A percentile compares a stretch with the other conserved stretches of the same genome.
Conservation (phyloP, 2,329 filamentous ascomycete species). For the Aspergillaceae sp. region DNA sequence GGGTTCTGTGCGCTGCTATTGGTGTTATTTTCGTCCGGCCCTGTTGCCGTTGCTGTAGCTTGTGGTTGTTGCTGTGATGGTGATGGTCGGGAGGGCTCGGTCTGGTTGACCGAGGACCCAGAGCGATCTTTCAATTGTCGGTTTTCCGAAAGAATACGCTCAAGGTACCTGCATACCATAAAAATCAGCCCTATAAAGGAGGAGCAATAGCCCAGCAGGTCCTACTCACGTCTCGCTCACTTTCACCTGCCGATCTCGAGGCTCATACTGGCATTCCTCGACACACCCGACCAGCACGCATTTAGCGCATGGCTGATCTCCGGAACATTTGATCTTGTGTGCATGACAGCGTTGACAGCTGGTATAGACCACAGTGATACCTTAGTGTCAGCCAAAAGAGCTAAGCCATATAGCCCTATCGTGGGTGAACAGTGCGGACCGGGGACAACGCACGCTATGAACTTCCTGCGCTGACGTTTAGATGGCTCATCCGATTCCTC, state of each 20-base stretch:
- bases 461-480: no score
- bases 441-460: no score
- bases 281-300: conserved; percentile 25
- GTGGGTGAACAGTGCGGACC: no score
- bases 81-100: conserved; percentile 5
- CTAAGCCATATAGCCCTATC: no score
- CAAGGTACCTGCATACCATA: conserved; percentile 14
- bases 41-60: conserved; percentile 13
- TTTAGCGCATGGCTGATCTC: conserved; percentile 31
- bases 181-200: no score
- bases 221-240: conserved; percentile 10
- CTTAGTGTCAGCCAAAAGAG: no score
- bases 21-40: conserved; percentile 18
- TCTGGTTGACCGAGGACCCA: conserved; percentile 15
- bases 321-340: conserved; percentile 39
- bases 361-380: no score
- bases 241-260: conserved; percentile 31
- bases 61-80: conserved; percentile 3
- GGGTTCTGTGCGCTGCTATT: conserved; percentile 17
- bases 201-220: no score
- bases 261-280: conserved; percentile 26
- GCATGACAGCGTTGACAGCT: conserved; percentile 33
- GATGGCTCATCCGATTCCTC: no score
- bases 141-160: conserved; percentile 15
- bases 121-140: conserved; percentile 17